A percentile compares a stretch with the other conserved stretches of the same genome.
Evolutionary conservation across 228 moss, liverwort and hornwort species (phyloP).

Genomic region (Sphagnum fallax): DNA sequence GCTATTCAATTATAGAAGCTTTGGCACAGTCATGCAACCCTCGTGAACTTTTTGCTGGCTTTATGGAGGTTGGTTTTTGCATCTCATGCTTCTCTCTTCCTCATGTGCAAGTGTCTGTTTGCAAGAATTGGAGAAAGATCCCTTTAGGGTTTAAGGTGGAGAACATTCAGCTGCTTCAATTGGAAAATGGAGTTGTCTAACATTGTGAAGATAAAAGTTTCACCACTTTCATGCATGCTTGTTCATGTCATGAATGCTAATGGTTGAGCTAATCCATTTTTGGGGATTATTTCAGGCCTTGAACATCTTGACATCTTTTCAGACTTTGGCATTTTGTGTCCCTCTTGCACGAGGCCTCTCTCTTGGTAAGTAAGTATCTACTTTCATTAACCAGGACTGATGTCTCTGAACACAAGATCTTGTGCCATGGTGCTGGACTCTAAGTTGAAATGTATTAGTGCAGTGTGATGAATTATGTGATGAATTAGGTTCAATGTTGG

Average conservation of each 20-base stretch:
- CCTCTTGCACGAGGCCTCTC: slow-evolving; percentile 48
- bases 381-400: background rate
- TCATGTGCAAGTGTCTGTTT: background rate
- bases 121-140: no score
- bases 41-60: slow-evolving; percentile 53
- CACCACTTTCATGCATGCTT: slow-evolving; percentile 1
- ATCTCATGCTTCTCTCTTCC: background rate
- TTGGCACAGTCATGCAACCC: slow-evolving; percentile 44
- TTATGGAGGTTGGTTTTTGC: slow-evolving; percentile 39
- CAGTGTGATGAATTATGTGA: no score
- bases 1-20: slow-evolving; percentile 23
- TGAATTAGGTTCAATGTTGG: no score
- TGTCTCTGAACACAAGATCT: background rate
- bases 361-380: slow-evolving; percentile 26
- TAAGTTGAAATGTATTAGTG: no score
- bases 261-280: background rate
- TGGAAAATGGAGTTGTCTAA: no score
- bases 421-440: background rate
- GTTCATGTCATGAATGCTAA: background rate
- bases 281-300: slow-evolving; percentile 31
- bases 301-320: slow-evolving; percentile 33
- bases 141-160: slow-evolving; percentile 8
- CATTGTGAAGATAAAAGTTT: background rate
- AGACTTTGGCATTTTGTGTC: slow-evolving; percentile 39
- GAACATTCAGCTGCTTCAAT: background rate